Evolutionary conservation across 495 filamentous ascomycete genomes (phyloP).

Genomic region (Aspergillus affinis): DNA sequence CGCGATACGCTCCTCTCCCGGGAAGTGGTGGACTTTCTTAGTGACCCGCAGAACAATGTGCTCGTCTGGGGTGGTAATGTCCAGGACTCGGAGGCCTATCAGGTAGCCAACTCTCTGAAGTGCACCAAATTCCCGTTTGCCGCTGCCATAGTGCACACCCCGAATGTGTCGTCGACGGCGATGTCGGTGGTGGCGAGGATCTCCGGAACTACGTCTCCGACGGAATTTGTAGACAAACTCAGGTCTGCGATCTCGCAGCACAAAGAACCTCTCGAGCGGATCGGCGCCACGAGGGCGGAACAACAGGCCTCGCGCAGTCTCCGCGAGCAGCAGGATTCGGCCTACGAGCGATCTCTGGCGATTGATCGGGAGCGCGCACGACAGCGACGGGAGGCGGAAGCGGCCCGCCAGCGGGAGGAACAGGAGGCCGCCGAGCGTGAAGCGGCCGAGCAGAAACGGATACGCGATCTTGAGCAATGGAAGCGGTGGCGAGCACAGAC

Average conservation of each 20-base stretch:
- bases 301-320: constrained; percentile 76
- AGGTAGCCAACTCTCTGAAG: constrained; percentile 77
- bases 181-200: constrained; percentile 85
- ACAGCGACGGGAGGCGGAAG: constrained; percentile 71
- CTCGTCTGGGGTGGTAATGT: constrained; percentile 91
- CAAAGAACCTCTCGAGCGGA: constrained; percentile 63
- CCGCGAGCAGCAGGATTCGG: constrained; percentile 80
- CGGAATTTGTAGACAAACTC: constrained; percentile 69
- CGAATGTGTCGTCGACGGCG: constrained; percentile 70
- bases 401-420: constrained; percentile 60
- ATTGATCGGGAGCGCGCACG: constrained; percentile 80
- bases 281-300: constrained; percentile 66
- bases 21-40: constrained; percentile 71
- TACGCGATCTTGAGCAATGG: constrained; percentile 67
- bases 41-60: constrained; percentile 68
- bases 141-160: constrained; percentile 79
- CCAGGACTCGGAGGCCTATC: constrained; percentile 88
- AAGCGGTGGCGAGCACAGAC: constrained; percentile 71
- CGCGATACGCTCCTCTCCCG: constrained; percentile 74
- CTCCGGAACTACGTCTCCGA: constrained; percentile 63
- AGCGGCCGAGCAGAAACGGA: constrained; percentile 59
- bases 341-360: constrained; percentile 88
- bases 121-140: constrained; percentile 91
- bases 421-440: constrained; percentile 61
- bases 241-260: constrained; percentile 68